Base-by-base conservation (phyloP, 257 asterid genomes). In the Pogostemon cablin region DNA sequence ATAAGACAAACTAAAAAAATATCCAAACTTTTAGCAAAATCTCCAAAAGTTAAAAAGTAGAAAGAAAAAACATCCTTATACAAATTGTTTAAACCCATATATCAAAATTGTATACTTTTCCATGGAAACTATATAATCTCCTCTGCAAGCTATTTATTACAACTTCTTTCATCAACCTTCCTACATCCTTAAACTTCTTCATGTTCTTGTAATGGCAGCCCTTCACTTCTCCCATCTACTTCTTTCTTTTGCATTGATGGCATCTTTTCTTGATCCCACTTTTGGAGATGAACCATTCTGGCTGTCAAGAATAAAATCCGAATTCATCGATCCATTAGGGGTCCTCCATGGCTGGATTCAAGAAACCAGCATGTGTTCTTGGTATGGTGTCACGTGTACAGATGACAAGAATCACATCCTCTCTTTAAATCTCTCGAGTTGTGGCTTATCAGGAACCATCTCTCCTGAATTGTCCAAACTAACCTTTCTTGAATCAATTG, bases 331-430 rank as follows among this genome's bases (percentile, higher is more conserved):
- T 79, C 90, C 90, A 3, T 61, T 71, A 8, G 84, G 85, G 48
- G 84, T 73, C 81, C 89, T 93, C 59, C 62, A 77, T 9, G 85
- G 64, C 80, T 93, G 98, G 98, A 65, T 82, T 68, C 77, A 77
- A 76, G 83, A 70, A 65, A 78, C 82, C 15, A 78, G 74, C 50
- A 64, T 87, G 32, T 93, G 98, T 70, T 57, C 82, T 42, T 93
- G 98, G 98, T 68, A 80, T 73, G 97, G 96, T 57, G 80, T 93
- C 64, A 70, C 84, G 60, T 93, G 98, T 66, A 75, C 96, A 71
- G 75, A 72, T 54, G 88, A 88, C 78, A 76, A 75, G 63, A 65
- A 49, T 17, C 86, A 77, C 63, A 53, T 85, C 20, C 65, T 82
- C 61, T 77, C 88, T 3, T 81, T 93, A 52, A 88, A 86, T 73